These are phyloP conservation scores for Chionographis japonica DNA, from an alignment of 106 monocot genomes.

Conservation along the genomic window DNA sequence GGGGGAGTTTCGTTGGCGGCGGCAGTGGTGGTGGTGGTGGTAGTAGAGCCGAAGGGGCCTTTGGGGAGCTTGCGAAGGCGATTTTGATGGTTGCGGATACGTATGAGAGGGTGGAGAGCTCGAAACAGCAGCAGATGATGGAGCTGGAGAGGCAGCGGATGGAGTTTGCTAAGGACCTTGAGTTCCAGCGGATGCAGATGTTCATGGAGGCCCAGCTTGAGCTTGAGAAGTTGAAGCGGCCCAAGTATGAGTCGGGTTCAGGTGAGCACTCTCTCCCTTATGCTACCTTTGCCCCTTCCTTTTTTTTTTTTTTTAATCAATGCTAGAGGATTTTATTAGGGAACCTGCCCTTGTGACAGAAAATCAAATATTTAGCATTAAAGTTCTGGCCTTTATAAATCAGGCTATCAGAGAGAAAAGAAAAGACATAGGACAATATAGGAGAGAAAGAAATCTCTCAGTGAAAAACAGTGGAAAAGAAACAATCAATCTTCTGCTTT, in stretches of 20 bases:
- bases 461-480: too few species aligned
- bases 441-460: too few species aligned
- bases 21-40: slow-evolving; percentile 2
- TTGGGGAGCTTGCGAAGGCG: slow-evolving; percentile 36
- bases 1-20: slow-evolving; percentile 3
- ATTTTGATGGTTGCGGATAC: slow-evolving; percentile 38
- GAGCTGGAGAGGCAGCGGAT: slow-evolving; percentile 53
- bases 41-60: slow-evolving; percentile 6
- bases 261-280: neutral
- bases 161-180: slow-evolving; percentile 47
- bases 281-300: too few species aligned
- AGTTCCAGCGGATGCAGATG: slow-evolving; percentile 54
- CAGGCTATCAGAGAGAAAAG: too few species aligned
- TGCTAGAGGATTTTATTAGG: too few species aligned
- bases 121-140: slow-evolving; percentile 47
- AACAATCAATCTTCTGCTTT: too few species aligned
- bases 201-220: slow-evolving; percentile 41
- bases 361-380: too few species aligned
- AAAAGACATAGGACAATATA: too few species aligned
- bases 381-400: too few species aligned
- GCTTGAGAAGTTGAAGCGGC: slow-evolving; percentile 40
- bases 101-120: slow-evolving; percentile 48
- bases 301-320: too few species aligned
- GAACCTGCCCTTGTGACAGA: too few species aligned
- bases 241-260: slow-evolving; percentile 5